phyloP scores from a whole-genome alignment of 768 basidiomycete genomes.

The Pisolithus sp. region DNA sequence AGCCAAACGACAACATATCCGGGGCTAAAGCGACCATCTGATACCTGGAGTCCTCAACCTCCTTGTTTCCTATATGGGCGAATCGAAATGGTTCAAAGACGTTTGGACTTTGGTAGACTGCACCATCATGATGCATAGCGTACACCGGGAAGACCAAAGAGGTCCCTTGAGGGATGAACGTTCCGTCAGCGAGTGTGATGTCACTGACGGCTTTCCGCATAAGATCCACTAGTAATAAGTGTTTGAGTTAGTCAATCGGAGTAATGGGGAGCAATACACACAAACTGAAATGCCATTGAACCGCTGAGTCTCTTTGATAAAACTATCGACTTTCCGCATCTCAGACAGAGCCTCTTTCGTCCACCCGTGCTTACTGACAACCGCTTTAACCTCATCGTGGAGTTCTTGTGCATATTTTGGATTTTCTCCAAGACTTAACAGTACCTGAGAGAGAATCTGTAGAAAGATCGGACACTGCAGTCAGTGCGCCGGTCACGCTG shows the following conservation, averaged over 20 bases:
- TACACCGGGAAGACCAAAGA: constrained; percentile 17
- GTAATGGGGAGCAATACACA: constrained; percentile 1
- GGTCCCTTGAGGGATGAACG: constrained; percentile 29
- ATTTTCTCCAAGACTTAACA: constrained; percentile 31
- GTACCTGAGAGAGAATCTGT: constrained; percentile 28
- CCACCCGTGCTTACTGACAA: constrained; percentile 25
- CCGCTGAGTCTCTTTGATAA: constrained; percentile 33
- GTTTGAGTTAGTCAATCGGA: not conserved
- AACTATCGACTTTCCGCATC: constrained; percentile 36
- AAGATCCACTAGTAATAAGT: constrained; percentile 18
- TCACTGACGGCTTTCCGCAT: constrained; percentile 27
- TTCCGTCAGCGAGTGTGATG: constrained; percentile 34
- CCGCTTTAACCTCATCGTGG: constrained; percentile 32
- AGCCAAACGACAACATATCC: constrained; percentile 34
- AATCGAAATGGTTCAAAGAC: constrained; percentile 48
- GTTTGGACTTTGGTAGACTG: constrained; percentile 27
- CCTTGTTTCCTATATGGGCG: constrained; percentile 27
- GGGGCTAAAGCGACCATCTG: constrained; percentile 30
- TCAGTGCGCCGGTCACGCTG: not conserved
- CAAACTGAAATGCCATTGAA: constrained; percentile 23
- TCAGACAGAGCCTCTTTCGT: constrained; percentile 21
- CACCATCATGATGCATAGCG: constrained; percentile 15
- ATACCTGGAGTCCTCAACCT: constrained; percentile 27
- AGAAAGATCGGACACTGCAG: not conserved
- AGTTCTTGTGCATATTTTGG: constrained; percentile 30